These are phyloP conservation scores for Aspergillus alliaceus DNA, from an alignment of 2,329 filamentous ascomycete species.

Conservation along the genomic window DNA sequence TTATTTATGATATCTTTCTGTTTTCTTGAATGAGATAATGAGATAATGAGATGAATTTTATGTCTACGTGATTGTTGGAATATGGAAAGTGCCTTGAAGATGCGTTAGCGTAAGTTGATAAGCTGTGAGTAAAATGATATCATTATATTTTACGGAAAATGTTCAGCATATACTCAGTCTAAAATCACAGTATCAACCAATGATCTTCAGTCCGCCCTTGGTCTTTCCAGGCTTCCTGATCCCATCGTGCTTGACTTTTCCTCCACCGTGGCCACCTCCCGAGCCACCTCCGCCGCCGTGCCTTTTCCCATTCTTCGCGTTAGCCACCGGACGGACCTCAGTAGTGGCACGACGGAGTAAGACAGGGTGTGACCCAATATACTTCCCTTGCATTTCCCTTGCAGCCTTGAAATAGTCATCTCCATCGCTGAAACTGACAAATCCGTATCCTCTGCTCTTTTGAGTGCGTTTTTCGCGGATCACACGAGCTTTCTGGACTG, in stretches of 20 bases:
- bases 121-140: no score
- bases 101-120: no score
- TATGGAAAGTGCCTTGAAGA: no score
- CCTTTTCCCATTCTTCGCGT: slow-evolving; percentile 64
- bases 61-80: background rate
- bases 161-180: background rate
- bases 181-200: slow-evolving; percentile 34
- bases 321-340: slow-evolving; percentile 78
- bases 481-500: slow-evolving; percentile 88
- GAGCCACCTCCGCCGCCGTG: slow-evolving; percentile 32
- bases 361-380: slow-evolving; percentile 96
- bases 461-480: slow-evolving; percentile 93
- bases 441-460: slow-evolving; percentile 95
- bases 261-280: slow-evolving; percentile 34
- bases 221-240: slow-evolving; percentile 49
- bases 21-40: background rate
- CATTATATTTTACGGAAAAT: background rate
- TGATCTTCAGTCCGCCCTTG: slow-evolving; percentile 45
- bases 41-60: background rate
- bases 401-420: slow-evolving; percentile 96
- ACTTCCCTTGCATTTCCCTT: slow-evolving; percentile 98
- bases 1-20: background rate
- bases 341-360: slow-evolving; percentile 84
- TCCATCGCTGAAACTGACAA: slow-evolving; percentile 91
- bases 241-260: slow-evolving; percentile 45